Evolutionary conservation across 2,329 filamentous ascomycete species (phyloP).

Genomic region (Neoarthrinium moseri): DNA sequence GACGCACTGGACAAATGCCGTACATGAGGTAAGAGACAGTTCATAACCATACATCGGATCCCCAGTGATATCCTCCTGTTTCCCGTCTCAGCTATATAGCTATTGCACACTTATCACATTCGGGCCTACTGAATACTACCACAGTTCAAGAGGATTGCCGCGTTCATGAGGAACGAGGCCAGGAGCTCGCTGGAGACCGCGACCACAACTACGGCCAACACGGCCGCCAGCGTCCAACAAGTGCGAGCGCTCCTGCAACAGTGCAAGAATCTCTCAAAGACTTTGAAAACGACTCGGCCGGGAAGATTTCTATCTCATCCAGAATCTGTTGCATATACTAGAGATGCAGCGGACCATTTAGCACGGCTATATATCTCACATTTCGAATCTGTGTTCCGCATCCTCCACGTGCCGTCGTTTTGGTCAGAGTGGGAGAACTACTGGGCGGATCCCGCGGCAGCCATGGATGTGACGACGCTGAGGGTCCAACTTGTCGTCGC

Average conservation of each 20-base stretch:
- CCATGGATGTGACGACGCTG: slow-evolving; percentile 23
- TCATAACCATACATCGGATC: no score
- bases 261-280: slow-evolving; percentile 31
- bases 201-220: slow-evolving; percentile 19
- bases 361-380: slow-evolving; percentile 44
- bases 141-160: no score
- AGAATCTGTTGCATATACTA: slow-evolving; percentile 21
- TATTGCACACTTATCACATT: no score
- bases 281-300: slow-evolving; percentile 31
- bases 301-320: slow-evolving; percentile 25
- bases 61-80: no score
- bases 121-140: no score
- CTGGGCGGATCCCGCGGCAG: slow-evolving; percentile 36
- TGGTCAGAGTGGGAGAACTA: slow-evolving; percentile 45
- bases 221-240: slow-evolving; percentile 17
- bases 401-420: slow-evolving; percentile 54
- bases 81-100: no score
- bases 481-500: slow-evolving; percentile 39
- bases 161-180: no score
- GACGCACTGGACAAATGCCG: no score
- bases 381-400: slow-evolving; percentile 49
- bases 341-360: slow-evolving; percentile 36
- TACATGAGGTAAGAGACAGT: no score
- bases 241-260: slow-evolving; percentile 25
- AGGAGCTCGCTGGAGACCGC: neutral